Evolutionary conservation across 208 protist genomes (phyloP), one percentile per base, ranked within the genome.

Genomic region (Strigomonas galati): DNA sequence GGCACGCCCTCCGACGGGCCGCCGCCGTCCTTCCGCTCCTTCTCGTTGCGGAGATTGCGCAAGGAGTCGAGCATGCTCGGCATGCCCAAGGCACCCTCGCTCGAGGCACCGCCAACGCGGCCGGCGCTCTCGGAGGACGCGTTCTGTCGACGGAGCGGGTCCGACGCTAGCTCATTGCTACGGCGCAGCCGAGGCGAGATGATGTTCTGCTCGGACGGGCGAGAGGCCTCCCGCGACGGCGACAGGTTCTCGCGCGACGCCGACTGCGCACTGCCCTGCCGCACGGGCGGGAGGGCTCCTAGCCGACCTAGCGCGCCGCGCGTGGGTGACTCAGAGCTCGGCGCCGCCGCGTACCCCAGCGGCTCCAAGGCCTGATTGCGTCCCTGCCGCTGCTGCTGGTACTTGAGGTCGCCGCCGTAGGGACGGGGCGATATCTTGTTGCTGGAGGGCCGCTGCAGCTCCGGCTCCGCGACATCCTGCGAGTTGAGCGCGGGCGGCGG

Each of bases 1-100:
- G 66, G 57, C 2, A 28, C 70, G 14, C 53, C 65, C 3, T 67
- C 69, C 40, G 12, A 35, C n/a, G 52, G 23, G n/a, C n/a, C n/a
- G 9, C 35, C 28, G 46, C 54, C 46, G 23, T 74, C 57, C 10
- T 32, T 31, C 19, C 17, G 23, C 0, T 7, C 21, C 26, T 74
- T 74, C 44, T 71, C 37, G 21, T 67, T 71, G 26, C 79, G 76
- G 35, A 86, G 54, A 49, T 54, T 76, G 52, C 80, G 77, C 57
- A 94, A 74, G 12, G 72, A 72, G 57, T 94, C 88, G n/a, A 94
- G 76, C 60, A 78, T 93, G 62, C 78, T 87, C 6, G 87, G 87
- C 44, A 87, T 61, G 14, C 69, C 63, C 1, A 35, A 48, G 30
- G 59, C 71, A 23, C 61, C 60, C 51, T 74, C 17, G 32, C 58